Conservation (phyloP, 2,329 filamentous ascomycete genomes). For the Bipolaris sorokiniana region DNA sequence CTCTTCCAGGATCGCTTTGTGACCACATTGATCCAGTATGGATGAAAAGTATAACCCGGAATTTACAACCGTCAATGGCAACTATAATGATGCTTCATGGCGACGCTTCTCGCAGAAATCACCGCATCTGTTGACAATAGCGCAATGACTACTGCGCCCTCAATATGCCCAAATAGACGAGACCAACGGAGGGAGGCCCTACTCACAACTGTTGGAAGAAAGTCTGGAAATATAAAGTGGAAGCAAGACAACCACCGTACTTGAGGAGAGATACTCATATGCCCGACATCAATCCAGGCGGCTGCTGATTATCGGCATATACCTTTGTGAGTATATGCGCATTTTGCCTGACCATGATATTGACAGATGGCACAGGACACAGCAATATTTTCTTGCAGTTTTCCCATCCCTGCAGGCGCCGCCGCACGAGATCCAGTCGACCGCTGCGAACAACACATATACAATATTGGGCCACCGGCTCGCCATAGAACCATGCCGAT, state of each 20-base stretch:
- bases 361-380: neutral
- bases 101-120: neutral
- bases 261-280: neutral
- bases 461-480: too few species aligned
- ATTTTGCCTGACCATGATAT: neutral
- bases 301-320: neutral
- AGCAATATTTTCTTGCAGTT: neutral
- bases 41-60: neutral
- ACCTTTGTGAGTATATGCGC: neutral
- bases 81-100: neutral
- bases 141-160: neutral
- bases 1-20: neutral
- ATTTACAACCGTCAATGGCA: neutral
- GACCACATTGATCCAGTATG: neutral
- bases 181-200: neutral
- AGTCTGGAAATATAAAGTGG: neutral
- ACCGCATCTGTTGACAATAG: neutral
- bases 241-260: neutral
- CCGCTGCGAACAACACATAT: neutral
- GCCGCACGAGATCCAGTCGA: neutral
- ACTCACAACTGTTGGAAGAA: neutral
- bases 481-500: too few species aligned
- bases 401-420: neutral
- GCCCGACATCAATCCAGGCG: neutral
- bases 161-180: neutral